phyloP scores from a whole-genome alignment of 306 rosid species.

The Lithocarpus polystachyus region DNA sequence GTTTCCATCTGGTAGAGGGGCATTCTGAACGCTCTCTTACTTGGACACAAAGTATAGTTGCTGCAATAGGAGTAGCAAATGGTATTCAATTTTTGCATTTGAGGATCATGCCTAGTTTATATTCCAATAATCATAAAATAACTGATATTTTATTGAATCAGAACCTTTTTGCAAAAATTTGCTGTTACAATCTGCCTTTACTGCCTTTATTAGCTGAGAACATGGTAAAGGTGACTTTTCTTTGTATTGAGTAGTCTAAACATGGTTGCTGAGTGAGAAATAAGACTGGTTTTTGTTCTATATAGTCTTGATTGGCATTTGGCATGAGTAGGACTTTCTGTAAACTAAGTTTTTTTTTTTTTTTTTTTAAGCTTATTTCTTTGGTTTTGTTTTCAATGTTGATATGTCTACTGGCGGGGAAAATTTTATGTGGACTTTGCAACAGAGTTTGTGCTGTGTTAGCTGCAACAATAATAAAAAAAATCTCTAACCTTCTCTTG shows the following conservation, averaged over 20 bases:
- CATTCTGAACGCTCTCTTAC: constrained; percentile 37
- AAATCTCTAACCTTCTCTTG: too few species aligned
- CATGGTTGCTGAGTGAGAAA: too few species aligned
- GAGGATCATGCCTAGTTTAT: constrained; percentile 73
- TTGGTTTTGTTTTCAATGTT: too few species aligned
- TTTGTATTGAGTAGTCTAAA: background rate
- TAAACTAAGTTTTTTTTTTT: too few species aligned
- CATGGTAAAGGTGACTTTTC: constrained; percentile 50
- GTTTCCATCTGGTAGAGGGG: constrained; percentile 40
- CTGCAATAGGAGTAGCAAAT: constrained; percentile 76
- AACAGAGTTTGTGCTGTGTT: too few species aligned
- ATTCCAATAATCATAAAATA: constrained; percentile 59
- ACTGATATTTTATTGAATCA: constrained; percentile 74
- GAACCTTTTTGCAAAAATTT: constrained; percentile 66
- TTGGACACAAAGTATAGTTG: constrained; percentile 75
- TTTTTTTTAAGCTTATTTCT: too few species aligned
- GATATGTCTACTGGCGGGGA: too few species aligned
- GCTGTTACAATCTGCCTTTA: constrained; percentile 65
- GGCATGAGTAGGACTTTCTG: too few species aligned
- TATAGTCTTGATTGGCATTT: too few species aligned
- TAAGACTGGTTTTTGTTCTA: too few species aligned
- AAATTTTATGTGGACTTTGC: too few species aligned
- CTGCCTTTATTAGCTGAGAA: constrained; percentile 42
- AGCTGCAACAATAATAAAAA: too few species aligned
- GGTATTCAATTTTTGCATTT: constrained; percentile 82